Evolutionary conservation across 2,329 filamentous ascomycete species (phyloP), one percentile per base, ranked within the genome.

Genomic region (Colletotrichum trifolii): DNA sequence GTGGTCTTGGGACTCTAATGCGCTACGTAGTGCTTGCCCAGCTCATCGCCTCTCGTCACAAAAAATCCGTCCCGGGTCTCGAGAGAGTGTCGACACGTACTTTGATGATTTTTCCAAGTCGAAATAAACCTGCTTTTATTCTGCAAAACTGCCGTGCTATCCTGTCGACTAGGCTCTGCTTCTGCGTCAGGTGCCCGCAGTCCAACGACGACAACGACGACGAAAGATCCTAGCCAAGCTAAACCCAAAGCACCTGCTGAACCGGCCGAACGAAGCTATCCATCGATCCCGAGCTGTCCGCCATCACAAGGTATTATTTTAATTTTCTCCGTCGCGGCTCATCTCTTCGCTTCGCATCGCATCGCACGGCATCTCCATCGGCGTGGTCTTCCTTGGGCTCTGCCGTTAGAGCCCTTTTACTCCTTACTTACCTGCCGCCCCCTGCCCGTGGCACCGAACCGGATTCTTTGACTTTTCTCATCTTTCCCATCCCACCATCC

Each of bases 201-300:
- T 25, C 25, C 25, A 25, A 25, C 25, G 25, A 25, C 25, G 25
- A 25, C 25, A 1, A 25, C 25, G 25, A 25, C 25, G 25, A 25
- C 25, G 25, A 25, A 1, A 25, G 25, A 25, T 25, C 1, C 25
- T 25, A 25, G 25, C 25, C 25, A 25, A 25, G 25, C 25, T 25
- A 25, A 4, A 25, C 25, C 25, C 25, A 25, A 25, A 25, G 25
- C 25, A 25, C 25, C 25, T 25, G 25, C 25, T 25, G 25, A 25
- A 25, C 25, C 4, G 25, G 25, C 25, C 25, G 25, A 25, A 4
- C 25, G 25, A 25, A 25, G 25, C 25, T 5, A 50, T 61, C 58
- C 58, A 61, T 57, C 58, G 46, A 52, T 65, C 63, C 62, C 58
- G 47, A 58, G 42, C 47, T 59, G 58, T 57, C 58, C 58, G 52